A percentile compares a stretch with the other conserved stretches of the same genome.
These are phyloP conservation scores for Pseudocercospora cruenta DNA, from an alignment of 2,329 filamentous ascomycete species.

Conservation along the genomic window DNA sequence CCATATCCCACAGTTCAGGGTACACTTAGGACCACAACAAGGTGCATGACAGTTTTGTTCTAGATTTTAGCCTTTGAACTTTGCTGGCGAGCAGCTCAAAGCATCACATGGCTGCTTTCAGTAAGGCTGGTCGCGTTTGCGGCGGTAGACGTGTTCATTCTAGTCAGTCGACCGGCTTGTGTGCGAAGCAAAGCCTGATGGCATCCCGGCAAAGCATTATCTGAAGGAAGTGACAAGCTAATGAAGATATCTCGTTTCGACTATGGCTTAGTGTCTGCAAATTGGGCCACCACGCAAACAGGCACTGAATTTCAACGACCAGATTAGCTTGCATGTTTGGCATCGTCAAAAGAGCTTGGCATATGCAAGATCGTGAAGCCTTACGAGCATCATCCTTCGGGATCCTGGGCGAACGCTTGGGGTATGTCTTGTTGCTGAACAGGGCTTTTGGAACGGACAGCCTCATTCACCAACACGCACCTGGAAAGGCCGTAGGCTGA, in stretches of 20 bases:
- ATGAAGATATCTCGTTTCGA: neutral
- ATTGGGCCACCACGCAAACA: neutral
- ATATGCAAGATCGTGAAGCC: neutral
- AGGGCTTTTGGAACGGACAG: neutral
- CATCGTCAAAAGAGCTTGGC: neutral
- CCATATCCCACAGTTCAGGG: neutral
- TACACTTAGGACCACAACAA: neutral
- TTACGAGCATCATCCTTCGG: conserved; percentile 1
- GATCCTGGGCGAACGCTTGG: conserved; percentile 1
- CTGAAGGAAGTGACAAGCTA: neutral
- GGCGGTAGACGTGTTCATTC: neutral
- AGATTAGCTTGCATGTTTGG: neutral
- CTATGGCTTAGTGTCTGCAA: neutral
- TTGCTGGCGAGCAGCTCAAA: neutral
- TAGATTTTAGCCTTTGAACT: conserved; percentile 2
- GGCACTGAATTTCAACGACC: neutral
- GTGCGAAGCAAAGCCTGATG: neutral
- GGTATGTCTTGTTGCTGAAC: neutral
- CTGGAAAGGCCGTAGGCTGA: neutral
- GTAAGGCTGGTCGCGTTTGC: neutral
- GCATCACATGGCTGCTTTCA: neutral
- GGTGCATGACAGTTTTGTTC: neutral
- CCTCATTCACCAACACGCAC: conserved; percentile 2
- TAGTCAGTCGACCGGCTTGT: neutral
- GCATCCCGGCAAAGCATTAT: neutral